Evolutionary conservation across 2,329 filamentous ascomycete species (phyloP).

Genomic region (Hypoxylon sp.): DNA sequence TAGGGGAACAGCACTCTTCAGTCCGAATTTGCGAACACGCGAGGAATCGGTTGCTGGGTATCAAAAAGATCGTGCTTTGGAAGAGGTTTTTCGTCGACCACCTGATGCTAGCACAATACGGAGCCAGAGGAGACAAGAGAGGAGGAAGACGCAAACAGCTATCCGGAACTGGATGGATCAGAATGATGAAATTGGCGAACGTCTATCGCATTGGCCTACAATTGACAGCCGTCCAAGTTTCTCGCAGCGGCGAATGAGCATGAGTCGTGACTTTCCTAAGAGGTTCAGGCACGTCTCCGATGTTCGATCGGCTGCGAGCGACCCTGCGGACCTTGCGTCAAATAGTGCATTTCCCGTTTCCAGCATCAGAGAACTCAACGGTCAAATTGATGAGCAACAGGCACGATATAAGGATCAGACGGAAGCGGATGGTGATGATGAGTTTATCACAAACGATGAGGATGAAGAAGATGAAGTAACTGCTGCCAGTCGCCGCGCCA

Average conservation of each 20-base stretch:
- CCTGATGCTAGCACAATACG: conserved; percentile 75
- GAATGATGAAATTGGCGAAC: conserved; percentile 67
- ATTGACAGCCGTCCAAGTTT: conserved; percentile 63
- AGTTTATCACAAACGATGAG: conserved; percentile 86
- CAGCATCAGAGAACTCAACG: conserved; percentile 52
- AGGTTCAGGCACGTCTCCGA: conserved; percentile 68
- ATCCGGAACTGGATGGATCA: conserved; percentile 93
- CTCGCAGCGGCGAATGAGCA: conserved; percentile 69
- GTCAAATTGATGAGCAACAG: conserved; percentile 62
- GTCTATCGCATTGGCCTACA: conserved; percentile 65
- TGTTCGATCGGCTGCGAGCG: conserved; percentile 72
- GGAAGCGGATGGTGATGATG: conserved; percentile 90
- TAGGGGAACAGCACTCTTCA: conserved; percentile 77
- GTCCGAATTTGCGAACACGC: conserved; percentile 78
- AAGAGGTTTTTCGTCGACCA: conserved; percentile 87
- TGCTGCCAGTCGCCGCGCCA: conserved; percentile 58
- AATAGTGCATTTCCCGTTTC: conserved; percentile 54
- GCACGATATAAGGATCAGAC: conserved; percentile 74
- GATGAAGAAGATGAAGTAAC: conserved; percentile 70
- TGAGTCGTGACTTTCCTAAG: conserved; percentile 64
- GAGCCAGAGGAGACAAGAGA: conserved; percentile 73
- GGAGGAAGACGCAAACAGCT: conserved; percentile 82
- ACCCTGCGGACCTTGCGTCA: conserved; percentile 74
- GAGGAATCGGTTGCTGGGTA: conserved; percentile 91
- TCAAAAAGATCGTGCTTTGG: conserved; percentile 89